phyloP scores from a whole-genome alignment of 305 asterid species.

The Fraxinus dipetala region DNA sequence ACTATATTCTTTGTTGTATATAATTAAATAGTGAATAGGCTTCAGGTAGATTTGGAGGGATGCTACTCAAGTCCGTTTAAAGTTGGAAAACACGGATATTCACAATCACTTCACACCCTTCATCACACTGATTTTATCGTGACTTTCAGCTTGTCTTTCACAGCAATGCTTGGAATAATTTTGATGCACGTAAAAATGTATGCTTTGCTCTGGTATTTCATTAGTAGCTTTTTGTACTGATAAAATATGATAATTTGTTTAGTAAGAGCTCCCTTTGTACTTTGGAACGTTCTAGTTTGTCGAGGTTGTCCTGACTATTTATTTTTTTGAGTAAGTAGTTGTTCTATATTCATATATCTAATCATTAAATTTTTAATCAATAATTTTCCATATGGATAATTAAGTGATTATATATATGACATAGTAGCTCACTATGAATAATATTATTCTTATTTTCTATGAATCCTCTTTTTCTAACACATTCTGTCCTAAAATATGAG shows the following conservation, averaged over 20 bases:
- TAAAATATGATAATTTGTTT: neutral
- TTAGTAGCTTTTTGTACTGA: neutral
- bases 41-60: slow-evolving; percentile 21
- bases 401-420: neutral
- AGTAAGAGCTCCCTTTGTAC: neutral
- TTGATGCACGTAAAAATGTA: neutral
- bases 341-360: neutral
- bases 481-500: neutral
- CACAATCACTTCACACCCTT: neutral
- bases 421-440: neutral
- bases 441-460: too few species aligned
- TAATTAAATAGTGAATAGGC: slow-evolving; percentile 23
- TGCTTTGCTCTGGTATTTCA: neutral
- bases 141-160: neutral
- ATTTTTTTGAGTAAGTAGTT: too few species aligned
- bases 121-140: neutral
- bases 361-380: neutral
- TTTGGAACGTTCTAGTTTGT: neutral
- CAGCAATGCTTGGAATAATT: neutral
- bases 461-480: too few species aligned
- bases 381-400: neutral
- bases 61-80: neutral
- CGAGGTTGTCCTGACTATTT: neutral
- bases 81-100: neutral
- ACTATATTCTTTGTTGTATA: slow-evolving; percentile 54